phyloP scores from a whole-genome alignment of 2,329 filamentous ascomycete species.

The Aureobasidium uvarum region DNA sequence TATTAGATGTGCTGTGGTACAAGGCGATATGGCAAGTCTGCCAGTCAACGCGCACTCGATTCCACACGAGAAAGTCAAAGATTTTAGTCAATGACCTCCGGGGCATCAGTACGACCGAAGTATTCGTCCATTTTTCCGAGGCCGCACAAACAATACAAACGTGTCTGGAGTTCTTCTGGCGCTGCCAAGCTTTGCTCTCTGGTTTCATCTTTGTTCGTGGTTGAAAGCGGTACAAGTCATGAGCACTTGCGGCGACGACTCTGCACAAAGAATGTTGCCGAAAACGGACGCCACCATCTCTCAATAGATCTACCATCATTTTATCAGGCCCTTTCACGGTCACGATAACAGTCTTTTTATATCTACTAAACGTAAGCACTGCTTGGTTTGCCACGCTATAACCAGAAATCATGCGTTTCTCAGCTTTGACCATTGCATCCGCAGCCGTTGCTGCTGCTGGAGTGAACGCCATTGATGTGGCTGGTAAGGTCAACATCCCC shows the following conservation, averaged over 20 bases:
- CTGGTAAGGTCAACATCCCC: neutral
- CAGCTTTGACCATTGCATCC: neutral
- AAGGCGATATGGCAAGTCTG: no score
- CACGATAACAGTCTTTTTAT: neutral
- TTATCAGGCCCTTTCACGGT: neutral
- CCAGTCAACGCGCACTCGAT: neutral
- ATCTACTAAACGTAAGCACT: neutral
- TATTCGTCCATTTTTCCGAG: neutral
- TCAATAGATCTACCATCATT: neutral
- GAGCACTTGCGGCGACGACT: neutral
- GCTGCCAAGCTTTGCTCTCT: neutral
- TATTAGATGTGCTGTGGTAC: no score
- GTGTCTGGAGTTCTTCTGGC: no score
- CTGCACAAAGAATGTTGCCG: conserved; percentile 21
- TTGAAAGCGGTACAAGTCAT: neutral
- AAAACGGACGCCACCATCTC: conserved; percentile 12
- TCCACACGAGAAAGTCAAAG: neutral
- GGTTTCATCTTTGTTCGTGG: neutral
- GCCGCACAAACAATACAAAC: neutral
- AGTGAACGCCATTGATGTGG: neutral
- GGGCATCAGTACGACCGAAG: no score
- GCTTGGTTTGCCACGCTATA: neutral
- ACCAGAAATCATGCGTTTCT: conserved; percentile 8
- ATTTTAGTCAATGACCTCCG: no score
- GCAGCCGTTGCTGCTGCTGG: neutral